Base-by-base conservation (phyloP, 208 protist genomes). In the Trypanosoma caninum region DNA sequence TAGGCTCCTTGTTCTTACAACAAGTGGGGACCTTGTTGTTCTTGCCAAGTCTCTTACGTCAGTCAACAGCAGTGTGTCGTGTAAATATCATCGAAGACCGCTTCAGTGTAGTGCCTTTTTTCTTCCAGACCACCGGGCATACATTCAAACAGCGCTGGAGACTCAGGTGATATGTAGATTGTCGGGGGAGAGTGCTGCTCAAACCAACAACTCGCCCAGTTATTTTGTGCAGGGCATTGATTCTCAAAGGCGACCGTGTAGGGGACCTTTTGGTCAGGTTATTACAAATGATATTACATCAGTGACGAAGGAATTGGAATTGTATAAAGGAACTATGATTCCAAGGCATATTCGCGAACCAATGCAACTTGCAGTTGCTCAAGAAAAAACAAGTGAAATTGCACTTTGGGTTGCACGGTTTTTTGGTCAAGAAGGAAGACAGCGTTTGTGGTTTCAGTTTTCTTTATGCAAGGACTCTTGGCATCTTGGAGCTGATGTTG, bases 281-380 rank as follows among this genome's bases (percentile, higher is more conserved):
- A 65, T 94, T 35, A 72, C 72, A 6, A 57, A 81, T 20, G 55
- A 47, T 44, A 69, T 89, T 51, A 59, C 51, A 5, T 80, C 74
- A 1, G 59, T 88, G n/a, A 27, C 68, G 10, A 69, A 85, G 22
- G 87, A 94, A 71, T 57, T 91, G 42, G 62, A 78, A 53, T 75
- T 94, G 38, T 94, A 94, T 51, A 77, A 63, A 47, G 51, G 64
- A 40, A 87, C 87, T 8, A 94, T 94, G 87, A 59, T 93, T 42
- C 83, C 83, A 23, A 58, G 35, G 25, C 20, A 71, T 37, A 63
- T 80, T 51, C 52, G 35, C 45, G 40, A 53, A 1, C 14, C 45
- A 30, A 54, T 55, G 34, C 74, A 57, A 40, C 54, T 59, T 34
- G 42, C 53, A n/a, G 16, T 31, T 31, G 25, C 44, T 22, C 30